Evolutionary conservation across 1,284 basidiomycete genomes (phyloP), one percentile per base, ranked within the genome.

Genomic region (Fereydounia khargensis): DNA sequence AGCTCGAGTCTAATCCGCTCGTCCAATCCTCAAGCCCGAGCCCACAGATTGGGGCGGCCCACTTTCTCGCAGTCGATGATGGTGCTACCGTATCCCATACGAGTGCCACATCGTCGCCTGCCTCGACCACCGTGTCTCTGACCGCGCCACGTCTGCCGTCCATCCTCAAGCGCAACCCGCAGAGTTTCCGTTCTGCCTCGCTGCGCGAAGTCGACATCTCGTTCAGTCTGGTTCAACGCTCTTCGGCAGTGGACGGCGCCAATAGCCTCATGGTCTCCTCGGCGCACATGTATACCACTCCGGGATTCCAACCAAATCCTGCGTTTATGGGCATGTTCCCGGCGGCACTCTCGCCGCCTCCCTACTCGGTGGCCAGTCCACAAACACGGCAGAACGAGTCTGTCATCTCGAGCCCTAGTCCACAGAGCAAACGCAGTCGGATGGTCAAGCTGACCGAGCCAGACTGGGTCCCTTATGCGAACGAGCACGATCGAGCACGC

Each of bases 391-490:
- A n/a, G n/a, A n/a, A n/a, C n/a, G n/a, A n/a, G n/a, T n/a, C n/a
- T n/a, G n/a, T n/a, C n/a, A n/a, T n/a, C n/a, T n/a, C n/a, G n/a
- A n/a, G n/a, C n/a, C n/a, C n/a, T n/a, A n/a, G n/a, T n/a, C n/a
- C n/a, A n/a, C n/a, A n/a, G n/a, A n/a, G n/a, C n/a, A n/a, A n/a
- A n/a, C n/a, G n/a, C n/a, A n/a, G n/a, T n/a, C n/a, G n/a, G n/a
- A n/a, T n/a, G 19, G 47, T 73, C 37, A 47, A 46, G 35, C 44
- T 73, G 9, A 53, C 51, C 9, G 72, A 74, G 43, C 72, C 72
- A 1, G 63, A 73, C 25, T 74, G 72, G 72, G 30, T 36, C 10
- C 60, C 58, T 6, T 69, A 65, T 25, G 35, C 49, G 16, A 54
- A 61, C 7, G 43, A 41, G 3, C 69, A 74, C 35, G 51, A 63